phyloP scores from a whole-genome alignment of 106 monocot genomes.

The Phalaenopsis equestris region DNA sequence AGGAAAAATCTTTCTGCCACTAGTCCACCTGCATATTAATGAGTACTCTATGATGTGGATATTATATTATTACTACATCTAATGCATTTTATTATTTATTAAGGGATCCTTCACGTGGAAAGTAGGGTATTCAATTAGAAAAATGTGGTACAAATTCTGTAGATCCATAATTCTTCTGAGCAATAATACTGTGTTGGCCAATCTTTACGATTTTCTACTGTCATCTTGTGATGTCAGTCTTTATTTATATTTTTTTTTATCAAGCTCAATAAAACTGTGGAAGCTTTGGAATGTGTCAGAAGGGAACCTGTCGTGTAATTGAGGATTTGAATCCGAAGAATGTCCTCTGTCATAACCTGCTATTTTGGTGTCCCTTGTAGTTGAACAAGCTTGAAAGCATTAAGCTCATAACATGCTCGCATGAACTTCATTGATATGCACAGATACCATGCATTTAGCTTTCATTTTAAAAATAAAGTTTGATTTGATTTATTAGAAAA shows the following conservation, averaged over 20 bases:
- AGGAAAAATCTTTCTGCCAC: background rate
- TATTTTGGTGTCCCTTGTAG: background rate
- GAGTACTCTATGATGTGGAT: background rate
- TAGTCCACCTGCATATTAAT: background rate
- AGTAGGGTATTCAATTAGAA: background rate
- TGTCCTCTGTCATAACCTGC: background rate
- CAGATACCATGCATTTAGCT: background rate
- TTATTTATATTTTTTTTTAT: background rate
- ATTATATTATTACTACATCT: background rate
- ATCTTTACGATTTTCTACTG: background rate
- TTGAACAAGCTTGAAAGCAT: background rate
- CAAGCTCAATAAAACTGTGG: background rate
- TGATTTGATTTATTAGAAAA: background rate
- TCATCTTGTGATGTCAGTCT: background rate
- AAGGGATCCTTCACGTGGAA: background rate
- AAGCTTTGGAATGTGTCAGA: background rate
- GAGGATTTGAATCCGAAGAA: background rate
- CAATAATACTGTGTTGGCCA: background rate
- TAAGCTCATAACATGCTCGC: background rate
- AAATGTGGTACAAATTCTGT: background rate
- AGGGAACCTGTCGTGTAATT: no score
- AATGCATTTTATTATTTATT: background rate
- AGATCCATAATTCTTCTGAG: background rate
- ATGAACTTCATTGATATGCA: background rate
- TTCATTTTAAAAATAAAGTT: background rate